Evolutionary conservation across 2,329 filamentous ascomycete species (phyloP), one percentile per base, ranked within the genome.

Genomic region (Didymellaceae sp.): DNA sequence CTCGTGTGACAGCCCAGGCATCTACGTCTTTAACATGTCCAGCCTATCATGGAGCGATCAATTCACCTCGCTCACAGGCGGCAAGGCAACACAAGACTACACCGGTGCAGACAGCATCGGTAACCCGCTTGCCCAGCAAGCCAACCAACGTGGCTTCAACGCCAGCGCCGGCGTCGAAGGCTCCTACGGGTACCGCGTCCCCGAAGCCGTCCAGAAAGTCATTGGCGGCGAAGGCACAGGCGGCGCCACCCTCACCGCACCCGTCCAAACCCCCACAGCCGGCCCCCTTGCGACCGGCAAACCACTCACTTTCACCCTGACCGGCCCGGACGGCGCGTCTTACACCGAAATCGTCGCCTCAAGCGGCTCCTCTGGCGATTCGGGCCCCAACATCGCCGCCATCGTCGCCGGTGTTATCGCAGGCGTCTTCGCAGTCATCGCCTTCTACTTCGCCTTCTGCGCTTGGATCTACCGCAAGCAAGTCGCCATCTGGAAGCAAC

Each of bases 11-110:
- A 81, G 75, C 13, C 85, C 86, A 0, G 86, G 87, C 1, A 79
- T 91, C 53, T 90, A 90, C 65, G 83, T 90, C 20, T 93, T 91
- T 74, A 91, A 95, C 64, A 76, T 91, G 42, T 88, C 84, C 8
- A 83, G 81, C 26, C 79, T 86, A 1, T 65, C 80, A 42, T 96
- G 91, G 91, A 77, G 86, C 48, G 80, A 84, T 17, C 78, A 80
- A 2, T 96, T 93, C 67, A 83, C 86, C 31, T 87, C 89, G 0
- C 74, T 81, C 0, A 79, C 77, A 6, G 86, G 82, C 67, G 78
- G 78, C 18, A 73, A 81, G n/a, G 77, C 82, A 45, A 61, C 74
- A 4, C 68, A 80, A 26, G 55, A 61, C 5, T 67, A 56, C 20
- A 55, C 57, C 30, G 63, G 67, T 33, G 55, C 64, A 5, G 59